phyloP scores from a whole-genome alignment of 1,139 yeast species.

The Yamadazyma atmosphaerica region DNA sequence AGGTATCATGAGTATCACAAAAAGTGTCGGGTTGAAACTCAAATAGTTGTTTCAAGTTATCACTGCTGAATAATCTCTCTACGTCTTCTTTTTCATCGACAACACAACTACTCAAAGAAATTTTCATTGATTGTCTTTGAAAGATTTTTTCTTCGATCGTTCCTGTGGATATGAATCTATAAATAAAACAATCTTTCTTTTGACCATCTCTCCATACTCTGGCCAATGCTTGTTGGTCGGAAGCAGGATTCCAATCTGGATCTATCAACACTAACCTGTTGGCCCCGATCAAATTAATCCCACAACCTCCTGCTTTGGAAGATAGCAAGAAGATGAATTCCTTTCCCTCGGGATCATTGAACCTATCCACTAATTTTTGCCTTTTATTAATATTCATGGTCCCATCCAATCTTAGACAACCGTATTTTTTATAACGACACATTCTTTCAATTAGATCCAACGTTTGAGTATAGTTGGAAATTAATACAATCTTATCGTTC shows the following conservation, averaged over 20 bases:
- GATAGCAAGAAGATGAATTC: slow-evolving; percentile 88
- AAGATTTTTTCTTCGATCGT: slow-evolving; percentile 95
- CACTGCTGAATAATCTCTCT: slow-evolving; percentile 85
- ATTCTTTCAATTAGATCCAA: slow-evolving; percentile 83
- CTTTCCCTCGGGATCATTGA: slow-evolving; percentile 85
- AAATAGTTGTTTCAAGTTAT: slow-evolving; percentile 74
- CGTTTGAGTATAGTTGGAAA: slow-evolving; percentile 93
- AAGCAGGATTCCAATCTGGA: slow-evolving; percentile 99
- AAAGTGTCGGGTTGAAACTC: slow-evolving; percentile 64
- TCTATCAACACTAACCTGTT: slow-evolving; percentile 85
- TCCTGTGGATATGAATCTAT: slow-evolving; percentile 91
- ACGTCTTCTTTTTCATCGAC: slow-evolving; percentile 97
- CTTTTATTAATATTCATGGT: slow-evolving; percentile 90
- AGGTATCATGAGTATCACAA: slow-evolving; percentile 94
- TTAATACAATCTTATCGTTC: slow-evolving; percentile 89
- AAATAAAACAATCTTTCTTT: slow-evolving; percentile 93
- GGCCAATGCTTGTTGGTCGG: slow-evolving; percentile 97
- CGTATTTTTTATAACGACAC: slow-evolving; percentile 76
- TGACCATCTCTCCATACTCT: slow-evolving; percentile 99
- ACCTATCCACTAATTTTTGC: slow-evolving; percentile 86
- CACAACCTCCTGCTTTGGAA: slow-evolving; percentile 99
- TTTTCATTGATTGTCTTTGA: slow-evolving; percentile 95
- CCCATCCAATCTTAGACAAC: slow-evolving; percentile 86
- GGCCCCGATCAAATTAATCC: slow-evolving; percentile 95
- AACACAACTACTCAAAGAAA: slow-evolving; percentile 90